Base-by-base conservation (phyloP, 768 basidiomycete species). In the Podaxis sp. region DNA sequence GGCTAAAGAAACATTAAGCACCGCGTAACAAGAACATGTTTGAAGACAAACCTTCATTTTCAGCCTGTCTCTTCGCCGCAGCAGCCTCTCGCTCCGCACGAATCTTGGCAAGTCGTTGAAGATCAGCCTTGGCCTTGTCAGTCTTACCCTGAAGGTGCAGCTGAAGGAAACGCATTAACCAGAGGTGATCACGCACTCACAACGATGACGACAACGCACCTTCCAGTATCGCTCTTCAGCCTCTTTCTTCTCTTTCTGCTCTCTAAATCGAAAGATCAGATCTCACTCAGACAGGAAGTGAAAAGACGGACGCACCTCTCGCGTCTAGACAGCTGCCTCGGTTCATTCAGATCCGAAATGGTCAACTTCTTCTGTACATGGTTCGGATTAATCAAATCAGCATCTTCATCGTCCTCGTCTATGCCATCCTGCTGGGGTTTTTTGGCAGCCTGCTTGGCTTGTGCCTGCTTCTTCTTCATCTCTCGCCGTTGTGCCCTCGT, bases 231-330 rank as follows among this genome's bases (percentile, higher is more conserved):
- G 78, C 27, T 93, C 92, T 69, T 91, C 85, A 1, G 93, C 91
- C 1, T 94, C 93, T 67, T 90, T 82, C 77, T 94, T 95, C 74
- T 95, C 93, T 70, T 95, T 94, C 69, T 87, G 88, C 70, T 97
- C 95, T 64, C 95, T 95, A 63, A 7, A 38, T 48, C n/a, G 13
- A 32, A 27, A 51, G 11, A 55, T 64, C 27, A 61, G 46, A 50
- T 5, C 35, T 14, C 55, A 36, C 47, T 48, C 35, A 21, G 38
- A 4, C 5, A 32, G 2, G 55, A 35, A 14, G 11, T 35, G 47
- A 13, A 50, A 38, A 27, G 23, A 54, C 13, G 3, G 28, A 54
- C 74, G 28, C 62, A 86, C 90, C 85, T 80, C 70, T 91, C 90
- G 56, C 83, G 77, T 61, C 91, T 79, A 35, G 85, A 74, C 25